A percentile compares a stretch with the other conserved stretches of the same genome.
These are phyloP conservation scores for Astragalus membranaceus DNA, from an alignment of 306 rosid species.

Conservation along the genomic window DNA sequence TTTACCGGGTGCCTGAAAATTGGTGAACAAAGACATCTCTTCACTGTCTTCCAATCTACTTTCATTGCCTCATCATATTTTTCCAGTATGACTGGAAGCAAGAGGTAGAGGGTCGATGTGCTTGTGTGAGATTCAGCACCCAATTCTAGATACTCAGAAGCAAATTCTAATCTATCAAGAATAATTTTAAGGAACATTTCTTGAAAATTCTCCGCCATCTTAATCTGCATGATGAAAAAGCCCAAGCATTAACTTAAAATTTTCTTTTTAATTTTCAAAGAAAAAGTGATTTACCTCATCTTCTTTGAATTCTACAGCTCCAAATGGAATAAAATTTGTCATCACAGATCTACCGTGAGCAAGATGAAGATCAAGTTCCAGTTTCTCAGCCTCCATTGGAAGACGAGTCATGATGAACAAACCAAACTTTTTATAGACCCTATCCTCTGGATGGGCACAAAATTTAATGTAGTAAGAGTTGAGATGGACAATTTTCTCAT, in stretches of 20 bases:
- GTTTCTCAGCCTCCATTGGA: constrained; percentile 71
- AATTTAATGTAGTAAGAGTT: constrained; percentile 61
- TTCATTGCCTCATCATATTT: constrained; percentile 29
- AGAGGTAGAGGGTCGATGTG: constrained; percentile 64
- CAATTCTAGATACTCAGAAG: constrained; percentile 54
- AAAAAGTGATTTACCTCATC: constrained; percentile 52
- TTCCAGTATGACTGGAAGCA: constrained; percentile 68
- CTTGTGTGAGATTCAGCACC: constrained; percentile 26
- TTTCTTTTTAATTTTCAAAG: not conserved
- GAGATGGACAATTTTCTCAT: constrained; percentile 33
- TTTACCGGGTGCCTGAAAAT: constrained; percentile 48
- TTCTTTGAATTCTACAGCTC: constrained; percentile 49
- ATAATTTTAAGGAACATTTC: constrained; percentile 86
- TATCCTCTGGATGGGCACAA: constrained; percentile 63
- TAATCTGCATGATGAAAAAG: constrained; percentile 45
- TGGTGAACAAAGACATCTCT: constrained; percentile 72
- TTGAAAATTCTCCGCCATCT: constrained; percentile 76
- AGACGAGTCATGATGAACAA: constrained; percentile 58
- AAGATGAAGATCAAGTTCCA: constrained; percentile 87
- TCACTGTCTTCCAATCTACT: constrained; percentile 72
- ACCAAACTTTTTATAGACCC: constrained; percentile 72
- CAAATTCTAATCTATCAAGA: constrained; percentile 72
- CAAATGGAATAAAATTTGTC: constrained; percentile 62
- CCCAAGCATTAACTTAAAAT: constrained; percentile 5
- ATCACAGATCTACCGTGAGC: constrained; percentile 79